Conservation (phyloP, 2,329 filamentous ascomycete species). For the Rugonectria rugulosa region DNA sequence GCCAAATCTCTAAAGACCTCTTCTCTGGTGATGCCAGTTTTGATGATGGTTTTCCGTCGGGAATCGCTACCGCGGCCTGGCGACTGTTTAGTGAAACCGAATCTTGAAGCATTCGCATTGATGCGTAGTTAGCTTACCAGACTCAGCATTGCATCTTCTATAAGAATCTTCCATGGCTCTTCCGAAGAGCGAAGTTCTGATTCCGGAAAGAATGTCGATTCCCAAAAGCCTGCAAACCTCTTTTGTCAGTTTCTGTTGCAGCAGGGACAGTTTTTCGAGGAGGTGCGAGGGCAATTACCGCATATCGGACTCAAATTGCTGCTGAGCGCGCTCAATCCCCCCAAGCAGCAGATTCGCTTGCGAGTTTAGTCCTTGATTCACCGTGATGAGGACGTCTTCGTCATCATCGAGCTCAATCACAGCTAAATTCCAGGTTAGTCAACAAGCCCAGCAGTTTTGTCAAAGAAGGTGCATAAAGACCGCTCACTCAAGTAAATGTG, state of each 20-base stretch:
- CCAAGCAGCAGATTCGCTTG: no score
- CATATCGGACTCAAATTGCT: no score
- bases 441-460: no score
- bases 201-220: slow-evolving; percentile 44
- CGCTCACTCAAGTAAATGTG: slow-evolving; percentile 10
- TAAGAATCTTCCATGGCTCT: slow-evolving; percentile 48
- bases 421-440: no score
- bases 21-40: slow-evolving; percentile 30
- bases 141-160: slow-evolving; percentile 38
- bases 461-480: neutral
- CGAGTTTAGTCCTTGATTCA: no score
- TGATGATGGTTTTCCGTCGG: slow-evolving; percentile 47
- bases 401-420: no score
- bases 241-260: neutral
- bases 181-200: slow-evolving; percentile 49
- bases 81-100: neutral
- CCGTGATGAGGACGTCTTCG: no score
- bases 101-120: neutral
- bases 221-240: slow-evolving; percentile 40
- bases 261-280: neutral
- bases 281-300: no score
- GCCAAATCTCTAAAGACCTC: slow-evolving; percentile 43
- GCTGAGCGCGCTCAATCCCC: no score
- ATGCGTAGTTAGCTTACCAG: slow-evolving; percentile 35
- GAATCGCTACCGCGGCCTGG: slow-evolving; percentile 44